Conservation (phyloP, 2,329 filamentous ascomycete species). For the Alternaria gaisen region DNA sequence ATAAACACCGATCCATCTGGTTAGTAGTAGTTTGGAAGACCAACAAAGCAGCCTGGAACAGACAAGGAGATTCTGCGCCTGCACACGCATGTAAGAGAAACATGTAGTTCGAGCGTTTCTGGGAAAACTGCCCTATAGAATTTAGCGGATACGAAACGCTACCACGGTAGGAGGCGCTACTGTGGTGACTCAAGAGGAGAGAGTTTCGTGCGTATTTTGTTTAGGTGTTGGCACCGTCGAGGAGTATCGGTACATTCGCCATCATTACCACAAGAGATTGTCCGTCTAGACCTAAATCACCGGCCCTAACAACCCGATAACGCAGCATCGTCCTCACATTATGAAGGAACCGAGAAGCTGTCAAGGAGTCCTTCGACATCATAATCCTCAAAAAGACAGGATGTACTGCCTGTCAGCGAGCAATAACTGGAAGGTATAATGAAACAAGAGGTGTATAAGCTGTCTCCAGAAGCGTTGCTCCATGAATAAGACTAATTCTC, state of each 20-base stretch:
- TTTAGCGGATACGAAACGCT: background rate
- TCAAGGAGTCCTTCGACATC: background rate
- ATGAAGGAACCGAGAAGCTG: background rate
- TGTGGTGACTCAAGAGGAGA: background rate
- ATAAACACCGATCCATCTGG: background rate
- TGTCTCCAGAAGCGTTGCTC: background rate
- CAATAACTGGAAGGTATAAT: background rate
- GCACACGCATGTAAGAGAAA: conserved; percentile 1
- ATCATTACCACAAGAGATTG: background rate
- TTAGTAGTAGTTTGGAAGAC: background rate
- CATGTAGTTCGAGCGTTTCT: background rate
- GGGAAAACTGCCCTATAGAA: background rate
- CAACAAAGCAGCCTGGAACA: conserved; percentile 1
- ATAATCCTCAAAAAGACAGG: background rate
- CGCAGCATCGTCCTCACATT: background rate
- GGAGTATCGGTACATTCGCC: background rate
- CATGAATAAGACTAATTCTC: background rate
- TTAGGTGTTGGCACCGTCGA: background rate
- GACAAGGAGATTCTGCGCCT: background rate
- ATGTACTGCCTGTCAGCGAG: background rate
- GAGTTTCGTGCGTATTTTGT: background rate
- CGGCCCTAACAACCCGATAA: background rate
- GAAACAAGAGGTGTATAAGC: background rate
- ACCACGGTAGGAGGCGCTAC: background rate
- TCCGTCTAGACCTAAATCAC: background rate